These are phyloP conservation scores for Zygosaccharomyces bisporus DNA, from an alignment of 805 yeast genomes.

Conservation along the genomic window DNA sequence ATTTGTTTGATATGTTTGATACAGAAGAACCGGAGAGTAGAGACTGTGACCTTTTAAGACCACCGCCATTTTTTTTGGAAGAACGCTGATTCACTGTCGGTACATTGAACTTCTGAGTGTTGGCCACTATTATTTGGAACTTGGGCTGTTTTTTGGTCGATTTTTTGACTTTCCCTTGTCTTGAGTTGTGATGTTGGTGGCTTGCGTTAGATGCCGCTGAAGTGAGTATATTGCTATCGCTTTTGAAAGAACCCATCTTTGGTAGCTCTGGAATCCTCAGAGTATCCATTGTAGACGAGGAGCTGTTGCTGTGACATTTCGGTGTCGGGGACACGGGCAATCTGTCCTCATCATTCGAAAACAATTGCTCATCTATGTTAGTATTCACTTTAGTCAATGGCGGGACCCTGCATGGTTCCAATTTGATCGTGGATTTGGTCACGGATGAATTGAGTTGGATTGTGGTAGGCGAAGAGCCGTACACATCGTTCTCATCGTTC, in stretches of 20 bases:
- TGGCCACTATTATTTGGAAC: slow-evolving; percentile 37
- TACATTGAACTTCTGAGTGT: slow-evolving; percentile 32
- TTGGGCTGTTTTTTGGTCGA: slow-evolving; percentile 30
- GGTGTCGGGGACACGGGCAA: slow-evolving; percentile 35
- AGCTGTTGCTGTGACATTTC: slow-evolving; percentile 17
- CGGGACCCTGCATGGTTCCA: slow-evolving; percentile 21
- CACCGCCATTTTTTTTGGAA: slow-evolving; percentile 13
- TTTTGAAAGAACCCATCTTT: slow-evolving; percentile 37
- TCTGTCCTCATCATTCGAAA: slow-evolving; percentile 17
- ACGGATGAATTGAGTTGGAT: slow-evolving; percentile 36
- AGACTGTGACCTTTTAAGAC: slow-evolving; percentile 30
- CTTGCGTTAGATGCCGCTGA: slow-evolving; percentile 7
- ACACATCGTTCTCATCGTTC: slow-evolving; percentile 21
- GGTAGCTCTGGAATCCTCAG: slow-evolving; percentile 34
- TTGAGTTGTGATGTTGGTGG: slow-evolving; percentile 2
- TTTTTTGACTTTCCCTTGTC: slow-evolving; percentile 20
- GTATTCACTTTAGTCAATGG: slow-evolving; percentile 14
- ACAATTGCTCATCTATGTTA: slow-evolving; percentile 24
- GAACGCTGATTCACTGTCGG: slow-evolving; percentile 18
- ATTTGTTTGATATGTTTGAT: slow-evolving; percentile 5
- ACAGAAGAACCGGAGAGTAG: slow-evolving; percentile 19
- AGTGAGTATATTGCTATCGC: slow-evolving; percentile 18
- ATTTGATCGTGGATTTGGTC: slow-evolving; percentile 28
- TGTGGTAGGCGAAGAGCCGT: slow-evolving; percentile 38
- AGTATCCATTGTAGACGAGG: slow-evolving; percentile 9